These are phyloP conservation scores for Helicostylum pulchrum DNA, from an alignment of 192 early-diverging fungal genomes.

Conservation along the genomic window DNA sequence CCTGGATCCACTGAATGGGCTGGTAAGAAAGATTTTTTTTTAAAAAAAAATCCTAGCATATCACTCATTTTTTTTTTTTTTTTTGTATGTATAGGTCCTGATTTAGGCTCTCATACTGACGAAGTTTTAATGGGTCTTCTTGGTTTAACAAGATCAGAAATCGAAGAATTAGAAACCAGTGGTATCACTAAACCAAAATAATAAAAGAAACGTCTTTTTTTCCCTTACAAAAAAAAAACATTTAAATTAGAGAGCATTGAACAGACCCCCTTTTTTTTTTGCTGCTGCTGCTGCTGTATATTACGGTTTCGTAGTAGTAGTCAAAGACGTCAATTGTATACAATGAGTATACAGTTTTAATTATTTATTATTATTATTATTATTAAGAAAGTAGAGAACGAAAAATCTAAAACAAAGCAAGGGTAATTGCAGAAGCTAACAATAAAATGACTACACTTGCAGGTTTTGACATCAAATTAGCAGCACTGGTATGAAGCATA, in stretches of 20 bases:
- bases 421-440: background rate
- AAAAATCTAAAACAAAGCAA: too few species aligned
- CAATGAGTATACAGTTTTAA: too few species aligned
- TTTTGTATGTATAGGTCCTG: slow-evolving; percentile 39
- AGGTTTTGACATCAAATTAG: background rate
- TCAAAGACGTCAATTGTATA: too few species aligned
- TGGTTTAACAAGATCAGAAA: slow-evolving; percentile 23
- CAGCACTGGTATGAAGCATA: slow-evolving; percentile 17
- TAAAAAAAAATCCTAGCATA: too few species aligned
- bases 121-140: slow-evolving; percentile 34
- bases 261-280: background rate
- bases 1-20: slow-evolving; percentile 51
- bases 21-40: too few species aligned
- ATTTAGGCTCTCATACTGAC: slow-evolving; percentile 42
- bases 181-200: slow-evolving; percentile 24
- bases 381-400: too few species aligned
- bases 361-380: too few species aligned
- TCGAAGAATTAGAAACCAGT: slow-evolving; percentile 31
- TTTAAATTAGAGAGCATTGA: too few species aligned
- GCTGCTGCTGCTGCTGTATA: too few species aligned
- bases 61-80: background rate
- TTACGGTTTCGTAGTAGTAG: too few species aligned
- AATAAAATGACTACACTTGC: background rate
- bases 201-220: background rate
- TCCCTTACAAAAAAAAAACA: too few species aligned